Base-by-base conservation (phyloP, 345 rosid genomes). In the Murraya koenigii region DNA sequence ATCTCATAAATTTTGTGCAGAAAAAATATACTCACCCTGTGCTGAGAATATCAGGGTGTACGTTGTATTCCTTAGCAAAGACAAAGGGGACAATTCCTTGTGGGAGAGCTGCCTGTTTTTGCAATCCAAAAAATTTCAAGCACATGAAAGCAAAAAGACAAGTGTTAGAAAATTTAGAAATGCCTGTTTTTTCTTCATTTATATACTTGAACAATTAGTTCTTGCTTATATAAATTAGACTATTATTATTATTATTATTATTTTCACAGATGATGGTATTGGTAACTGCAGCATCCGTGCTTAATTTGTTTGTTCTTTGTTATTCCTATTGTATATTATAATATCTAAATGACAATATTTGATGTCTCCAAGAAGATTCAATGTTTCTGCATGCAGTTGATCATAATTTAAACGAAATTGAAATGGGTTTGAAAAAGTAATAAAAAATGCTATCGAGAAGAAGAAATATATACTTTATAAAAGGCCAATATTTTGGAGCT, bases 1-100 rank as follows among this genome's bases (percentile, higher is more conserved):
- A 44, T 13, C 49, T 44, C 5, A 44, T 44, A 0, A 44, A 3
- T 44, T 44, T 44, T 44, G 15, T 44, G 49, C 17, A 44, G 49
- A 44, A 32, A 26, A 22, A 8, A 76, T 59, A 35, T 47, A 80
- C 90, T 87, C 58, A 88, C 96, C 75, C 93, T 28, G 96, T 91
- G 84, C 96, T 91, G 74, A 91, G 96, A 77, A 91, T 91, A 79
- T 87, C 92, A 71, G 96, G 92, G 76, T 91, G 93, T 52, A 91
- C 90, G 68, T 81, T 90, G 87, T 91, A 91, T 73, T 91, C 96
- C 84, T 91, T 91, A n/a, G 96, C 96, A 74, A 91, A 91, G 79
- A 91, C 95, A 78, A 91, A 91, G 84, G 95, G 95, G 73, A 91
- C 96, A 80, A 91, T 91, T 63, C 96, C 96, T 78, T 91, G 96